Evolutionary conservation across 1,139 yeast genomes (phyloP), one percentile per base, ranked within the genome.

Genomic region (Geotrichum restrictum): DNA sequence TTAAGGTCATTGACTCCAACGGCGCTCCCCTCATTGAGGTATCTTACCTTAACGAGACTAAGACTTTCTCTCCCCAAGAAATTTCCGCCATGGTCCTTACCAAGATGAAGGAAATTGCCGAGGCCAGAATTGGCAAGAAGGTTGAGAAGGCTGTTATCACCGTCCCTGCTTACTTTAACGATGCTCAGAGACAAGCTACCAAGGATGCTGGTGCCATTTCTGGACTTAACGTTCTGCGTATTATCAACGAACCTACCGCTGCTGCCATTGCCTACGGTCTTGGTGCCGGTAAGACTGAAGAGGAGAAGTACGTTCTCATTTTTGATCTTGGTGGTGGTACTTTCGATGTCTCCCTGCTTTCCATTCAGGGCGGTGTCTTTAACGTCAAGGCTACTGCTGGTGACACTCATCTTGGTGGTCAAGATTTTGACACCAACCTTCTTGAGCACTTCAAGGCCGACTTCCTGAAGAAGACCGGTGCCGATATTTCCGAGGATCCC

Each of bases 241-340:
- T 88, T 77, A 88, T 88, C 72, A 88, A 88, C 85, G 96, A 88
- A 81, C 96, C 96, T 71, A 88, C 96, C 64, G 96, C 96, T 65
- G 96, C 96, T 70, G 96, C 96, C 69, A 88, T 88, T 80, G 96
- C 96, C 72, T 88, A 88, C 84, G 96, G 96, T 83, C 84, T 88
- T 71, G 96, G 93, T 79, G 88, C 88, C 73, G 95, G 89, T 77
- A 85, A 86, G 75, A 82, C 83, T 61, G 77, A 78, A 64, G 81
- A 85, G 62, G 93, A 88, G 74, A 85, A 85, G 70, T 94, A 88
- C 76, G 88, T 88, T 64, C 82, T 88, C 69, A 95, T 88, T 59
- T 89, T 87, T 76, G 97, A 89, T 76, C 81, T 89, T 66, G 97
- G 97, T 81, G 97, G 96, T 70, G 96, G 96, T 77, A 88, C 96